Percentiles rank a stretch among this genome's conserved stretches.
These are phyloP conservation scores for Meyerozyma carpophila DNA, from an alignment of 1,139 yeast species.

Conservation along the genomic window DNA sequence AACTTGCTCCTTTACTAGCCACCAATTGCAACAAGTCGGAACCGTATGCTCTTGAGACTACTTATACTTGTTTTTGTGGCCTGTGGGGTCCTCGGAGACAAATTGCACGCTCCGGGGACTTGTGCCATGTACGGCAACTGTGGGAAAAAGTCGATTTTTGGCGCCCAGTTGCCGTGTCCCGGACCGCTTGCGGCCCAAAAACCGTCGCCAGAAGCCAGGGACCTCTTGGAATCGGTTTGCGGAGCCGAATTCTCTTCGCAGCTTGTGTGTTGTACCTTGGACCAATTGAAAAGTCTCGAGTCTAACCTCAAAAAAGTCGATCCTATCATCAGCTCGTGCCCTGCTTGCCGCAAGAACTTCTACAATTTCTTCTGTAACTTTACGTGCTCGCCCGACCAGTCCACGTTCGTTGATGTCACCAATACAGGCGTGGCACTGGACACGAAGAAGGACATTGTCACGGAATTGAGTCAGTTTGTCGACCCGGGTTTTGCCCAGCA, in stretches of 20 bases:
- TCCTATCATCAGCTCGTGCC: constrained; percentile 82
- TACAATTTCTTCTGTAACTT: constrained; percentile 81
- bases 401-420: constrained; percentile 65
- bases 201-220: constrained; percentile 42
- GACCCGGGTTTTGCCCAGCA: constrained; percentile 53
- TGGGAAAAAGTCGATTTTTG: constrained; percentile 79
- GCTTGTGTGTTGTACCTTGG: constrained; percentile 36
- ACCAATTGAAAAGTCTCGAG: constrained; percentile 30
- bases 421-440: constrained; percentile 46
- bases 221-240: constrained; percentile 55
- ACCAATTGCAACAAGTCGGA: background rate
- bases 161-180: constrained; percentile 76
- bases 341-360: constrained; percentile 88
- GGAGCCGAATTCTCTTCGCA: constrained; percentile 52
- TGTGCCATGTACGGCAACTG: constrained; percentile 65
- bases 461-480: constrained; percentile 64
- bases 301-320: constrained; percentile 68
- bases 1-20: background rate
- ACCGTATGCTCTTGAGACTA: background rate
- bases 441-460: constrained; percentile 56
- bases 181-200: constrained; percentile 41
- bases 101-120: constrained; percentile 25
- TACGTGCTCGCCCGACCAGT: constrained; percentile 86
- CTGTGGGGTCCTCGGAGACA: background rate
- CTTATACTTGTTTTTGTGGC: background rate